Base-by-base conservation (phyloP, 331 rosid species). In the Pyracantha coccinea region DNA sequence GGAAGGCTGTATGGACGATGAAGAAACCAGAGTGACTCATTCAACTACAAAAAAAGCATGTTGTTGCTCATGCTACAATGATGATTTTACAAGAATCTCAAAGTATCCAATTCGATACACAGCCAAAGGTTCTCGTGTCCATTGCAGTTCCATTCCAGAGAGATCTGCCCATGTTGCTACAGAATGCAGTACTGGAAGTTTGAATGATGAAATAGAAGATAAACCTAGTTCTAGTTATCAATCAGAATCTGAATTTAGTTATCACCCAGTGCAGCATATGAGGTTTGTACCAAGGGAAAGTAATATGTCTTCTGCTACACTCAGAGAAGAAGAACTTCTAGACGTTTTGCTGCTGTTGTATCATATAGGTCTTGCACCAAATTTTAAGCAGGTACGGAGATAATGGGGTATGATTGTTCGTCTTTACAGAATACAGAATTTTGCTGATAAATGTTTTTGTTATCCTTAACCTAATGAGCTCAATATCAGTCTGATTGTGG, bases 1-100 rank as follows among this genome's bases (percentile, higher is more conserved):
- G 63, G 99, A 94, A 85, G 99, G 99, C 63, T 86, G 96, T 83
- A 87, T 92, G 97, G 99, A 92, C 80, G 88, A 85, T 61, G 89
- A 87, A 78, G 92, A 89, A 84, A 88, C 79, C 38, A 86, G 89
- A 84, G 89, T 88, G 62, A 90, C 97, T 76, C 99, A 94, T 89
- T 85, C 87, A 78, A 87, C 89, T 55, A 80, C 86, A 67, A 88
- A 86, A 84, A 90, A 92, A 82, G 97, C 99, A 15, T 92, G 99
- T 81, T 94, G 99, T 75, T 94, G 99, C 76, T 92, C 97, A 72
- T 83, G 80, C 85, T 90, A 83, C 59, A 91, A 92, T 78, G 81
- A 86, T 77, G 96, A 92, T 77, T 88, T 84, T 65, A 57, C 90
- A 35, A 86, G 91, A 86, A 85, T 68, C 74, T 86, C 81, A 29